Percentiles rank a stretch among this genome's conserved stretches.
Evolutionary conservation across 2,329 filamentous ascomycete genomes (phyloP).

Genomic region (Colletotrichum lini): DNA sequence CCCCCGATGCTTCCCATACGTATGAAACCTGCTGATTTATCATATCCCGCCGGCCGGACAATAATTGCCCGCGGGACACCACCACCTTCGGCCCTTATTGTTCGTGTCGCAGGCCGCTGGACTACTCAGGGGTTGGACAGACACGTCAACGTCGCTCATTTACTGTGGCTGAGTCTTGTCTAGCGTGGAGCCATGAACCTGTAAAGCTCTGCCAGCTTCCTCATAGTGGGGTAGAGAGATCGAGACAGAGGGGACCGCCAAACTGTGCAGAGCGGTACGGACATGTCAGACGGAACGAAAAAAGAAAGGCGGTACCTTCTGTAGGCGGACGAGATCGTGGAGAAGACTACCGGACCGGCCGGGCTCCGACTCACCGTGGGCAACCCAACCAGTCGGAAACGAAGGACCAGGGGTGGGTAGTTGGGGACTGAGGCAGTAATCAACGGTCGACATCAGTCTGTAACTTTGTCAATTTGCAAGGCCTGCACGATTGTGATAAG

Average conservation of each 20-base stretch:
- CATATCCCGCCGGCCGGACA: slow-evolving; percentile 9
- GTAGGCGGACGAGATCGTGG: neutral
- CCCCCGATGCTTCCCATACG: slow-evolving; percentile 13
- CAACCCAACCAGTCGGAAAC: slow-evolving; percentile 13
- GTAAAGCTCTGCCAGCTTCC: slow-evolving; percentile 33
- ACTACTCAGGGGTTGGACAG: slow-evolving; percentile 26
- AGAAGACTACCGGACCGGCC: slow-evolving; percentile 13
- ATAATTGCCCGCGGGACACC: slow-evolving; percentile 16
- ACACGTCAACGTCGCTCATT: slow-evolving; percentile 27
- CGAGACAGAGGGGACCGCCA: slow-evolving; percentile 2
- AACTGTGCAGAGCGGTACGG: neutral
- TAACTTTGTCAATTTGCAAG: neutral
- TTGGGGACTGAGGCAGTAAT: neutral
- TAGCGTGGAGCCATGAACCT: slow-evolving; percentile 26
- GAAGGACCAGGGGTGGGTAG: neutral
- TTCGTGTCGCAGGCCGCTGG: slow-evolving; percentile 20
- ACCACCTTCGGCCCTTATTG: slow-evolving; percentile 7
- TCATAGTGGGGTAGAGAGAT: slow-evolving; percentile 25
- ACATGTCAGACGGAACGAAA: neutral
- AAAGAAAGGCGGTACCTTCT: neutral
- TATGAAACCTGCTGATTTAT: slow-evolving; percentile 25
- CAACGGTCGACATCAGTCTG: neutral
- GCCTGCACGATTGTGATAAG: neutral
- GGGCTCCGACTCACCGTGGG: slow-evolving; percentile 24
- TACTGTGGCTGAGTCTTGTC: slow-evolving; percentile 34